Conservation (phyloP, 768 basidiomycete genomes). For the Mycena galericulata region DNA sequence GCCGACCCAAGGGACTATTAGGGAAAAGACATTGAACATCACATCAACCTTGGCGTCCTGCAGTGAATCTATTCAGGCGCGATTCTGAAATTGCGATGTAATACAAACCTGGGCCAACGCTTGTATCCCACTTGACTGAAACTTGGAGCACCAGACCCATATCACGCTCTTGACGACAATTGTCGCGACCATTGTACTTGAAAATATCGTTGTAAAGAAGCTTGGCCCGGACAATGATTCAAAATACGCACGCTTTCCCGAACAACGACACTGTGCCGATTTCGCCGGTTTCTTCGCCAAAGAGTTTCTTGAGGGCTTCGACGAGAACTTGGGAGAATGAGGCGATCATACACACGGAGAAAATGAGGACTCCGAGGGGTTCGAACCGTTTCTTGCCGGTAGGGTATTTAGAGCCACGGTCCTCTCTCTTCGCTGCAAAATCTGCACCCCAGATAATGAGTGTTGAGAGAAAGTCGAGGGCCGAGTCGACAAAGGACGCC, state of each 20-base stretch:
- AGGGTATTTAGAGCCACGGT: slow-evolving; percentile 28
- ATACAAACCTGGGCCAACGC: slow-evolving; percentile 33
- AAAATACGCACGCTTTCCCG: slow-evolving; percentile 29
- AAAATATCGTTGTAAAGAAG: not conserved
- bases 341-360: slow-evolving; percentile 37
- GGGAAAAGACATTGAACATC: slow-evolving; percentile 36
- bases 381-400: slow-evolving; percentile 37
- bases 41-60: slow-evolving; percentile 37
- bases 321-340: slow-evolving; percentile 34
- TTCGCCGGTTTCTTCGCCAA: slow-evolving; percentile 20
- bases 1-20: slow-evolving; percentile 37
- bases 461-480: slow-evolving; percentile 35
- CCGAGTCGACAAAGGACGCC: slow-evolving; percentile 36
- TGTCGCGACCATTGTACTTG: slow-evolving; percentile 32
- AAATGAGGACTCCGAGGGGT: slow-evolving; percentile 35
- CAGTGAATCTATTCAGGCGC: not conserved
- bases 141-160: slow-evolving; percentile 34
- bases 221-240: not conserved
- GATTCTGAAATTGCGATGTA: not conserved
- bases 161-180: slow-evolving; percentile 30
- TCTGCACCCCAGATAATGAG: slow-evolving; percentile 34
- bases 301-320: slow-evolving; percentile 31
- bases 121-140: slow-evolving; percentile 30
- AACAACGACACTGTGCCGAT: slow-evolving; percentile 32
- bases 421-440: slow-evolving; percentile 32